Conservation (phyloP, 2,329 filamentous ascomycete genomes). For the Diaporthe capsici region DNA sequence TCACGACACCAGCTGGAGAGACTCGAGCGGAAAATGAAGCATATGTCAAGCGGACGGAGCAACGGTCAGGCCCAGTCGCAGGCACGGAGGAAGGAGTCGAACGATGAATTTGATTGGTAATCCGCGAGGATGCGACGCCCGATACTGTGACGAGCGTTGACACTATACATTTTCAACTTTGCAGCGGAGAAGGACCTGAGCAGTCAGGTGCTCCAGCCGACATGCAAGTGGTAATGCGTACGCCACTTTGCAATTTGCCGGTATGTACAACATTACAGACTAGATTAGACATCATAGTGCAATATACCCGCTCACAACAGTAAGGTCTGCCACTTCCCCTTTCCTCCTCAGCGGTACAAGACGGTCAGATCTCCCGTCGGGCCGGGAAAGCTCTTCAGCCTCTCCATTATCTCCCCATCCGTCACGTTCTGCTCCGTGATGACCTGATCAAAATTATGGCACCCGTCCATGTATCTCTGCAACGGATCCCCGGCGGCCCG, state of each 20-base stretch:
- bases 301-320: conserved; percentile 5
- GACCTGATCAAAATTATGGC: conserved; percentile 85
- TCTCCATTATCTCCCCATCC: conserved; percentile 78
- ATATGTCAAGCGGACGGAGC: background rate
- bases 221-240: background rate
- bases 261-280: conserved; percentile 44
- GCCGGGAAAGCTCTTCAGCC: conserved; percentile 69
- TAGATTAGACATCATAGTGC: background rate
- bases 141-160: background rate
- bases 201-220: background rate
- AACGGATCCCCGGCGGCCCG: conserved; percentile 64
- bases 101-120: conserved; percentile 18
- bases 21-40: conserved; percentile 11
- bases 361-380: conserved; percentile 68
- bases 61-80: background rate
- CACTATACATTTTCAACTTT: background rate
- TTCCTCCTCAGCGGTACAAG: conserved; percentile 61
- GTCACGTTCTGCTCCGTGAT: conserved; percentile 81
- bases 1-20: conserved; percentile 33
- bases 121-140: background rate
- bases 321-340: background rate
- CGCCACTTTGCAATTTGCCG: background rate
- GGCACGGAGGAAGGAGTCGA: background rate
- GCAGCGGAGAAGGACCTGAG: background rate
- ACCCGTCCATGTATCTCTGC: conserved; percentile 79